These are phyloP conservation scores for Huntiella bhutanensis DNA, from an alignment of 2,329 filamentous ascomycete species.

Conservation along the genomic window DNA sequence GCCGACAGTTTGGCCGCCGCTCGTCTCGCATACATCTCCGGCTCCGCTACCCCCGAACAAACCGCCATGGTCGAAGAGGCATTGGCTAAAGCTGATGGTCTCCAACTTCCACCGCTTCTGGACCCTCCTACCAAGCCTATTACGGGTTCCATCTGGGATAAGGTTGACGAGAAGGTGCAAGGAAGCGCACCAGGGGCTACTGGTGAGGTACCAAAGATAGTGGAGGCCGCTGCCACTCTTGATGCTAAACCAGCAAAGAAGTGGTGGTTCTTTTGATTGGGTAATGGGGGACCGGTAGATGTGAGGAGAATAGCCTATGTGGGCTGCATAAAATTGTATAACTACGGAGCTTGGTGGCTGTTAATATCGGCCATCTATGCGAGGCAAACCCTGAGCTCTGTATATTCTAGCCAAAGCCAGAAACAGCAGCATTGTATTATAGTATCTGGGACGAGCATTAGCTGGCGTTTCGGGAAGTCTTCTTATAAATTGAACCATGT, in stretches of 20 bases:
- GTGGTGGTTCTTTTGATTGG: slow-evolving; percentile 11
- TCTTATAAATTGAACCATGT: not conserved
- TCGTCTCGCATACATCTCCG: slow-evolving; percentile 40
- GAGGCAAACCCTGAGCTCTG: no score
- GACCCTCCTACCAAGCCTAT: slow-evolving; percentile 23
- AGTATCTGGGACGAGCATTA: slow-evolving; percentile 21
- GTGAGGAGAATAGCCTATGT: slow-evolving; percentile 9
- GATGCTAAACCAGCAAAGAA: slow-evolving; percentile 13
- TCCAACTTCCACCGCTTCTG: slow-evolving; percentile 32
- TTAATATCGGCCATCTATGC: no score
- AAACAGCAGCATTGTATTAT: slow-evolving; percentile 7
- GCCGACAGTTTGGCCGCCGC: slow-evolving; percentile 36
- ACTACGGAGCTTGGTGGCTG: slow-evolving; percentile 16
- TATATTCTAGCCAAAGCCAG: no score
- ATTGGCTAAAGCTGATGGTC: slow-evolving; percentile 28
- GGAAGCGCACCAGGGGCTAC: not conserved
- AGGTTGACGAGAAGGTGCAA: slow-evolving; percentile 12
- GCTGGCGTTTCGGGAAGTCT: slow-evolving; percentile 22
- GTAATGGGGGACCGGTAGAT: not conserved
- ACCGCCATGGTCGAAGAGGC: slow-evolving; percentile 37
- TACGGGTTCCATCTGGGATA: slow-evolving; percentile 12
- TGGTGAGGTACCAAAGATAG: no score
- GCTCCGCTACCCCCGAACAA: slow-evolving; percentile 36
- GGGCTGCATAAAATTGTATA: slow-evolving; percentile 23
- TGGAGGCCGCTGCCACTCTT: not conserved